Base-by-base conservation (phyloP, 805 yeast species). In the Ogataea zsoltii region DNA sequence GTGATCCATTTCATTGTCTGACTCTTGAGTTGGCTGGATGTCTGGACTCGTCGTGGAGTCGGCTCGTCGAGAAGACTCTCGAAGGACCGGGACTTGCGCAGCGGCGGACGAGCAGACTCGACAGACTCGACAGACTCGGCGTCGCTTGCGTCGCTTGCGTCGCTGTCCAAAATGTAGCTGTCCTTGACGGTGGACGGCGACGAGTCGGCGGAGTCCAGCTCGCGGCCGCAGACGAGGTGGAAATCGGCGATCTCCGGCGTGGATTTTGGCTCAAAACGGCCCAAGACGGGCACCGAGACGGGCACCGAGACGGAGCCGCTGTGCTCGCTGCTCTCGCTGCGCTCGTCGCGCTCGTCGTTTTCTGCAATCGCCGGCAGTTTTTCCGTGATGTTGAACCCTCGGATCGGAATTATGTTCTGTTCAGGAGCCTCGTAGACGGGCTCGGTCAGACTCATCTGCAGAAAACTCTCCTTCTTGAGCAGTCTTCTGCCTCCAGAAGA, bases 1-100 rank as follows among this genome's bases (percentile, higher is more conserved):
- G 60, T 54, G 7, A 62, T 28, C 67, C 67, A 63, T 47, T 57
- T 62, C 58, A 63, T 53, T 2, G 67, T 63, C 42, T 63, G 66
- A 7, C 54, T 46, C 31, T 58, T 61, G 7, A 63, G 18, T 38
- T 18, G 48, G 39, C n/a, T 47, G 41, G 15, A 33, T 30, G 19
- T 44, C 17, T 26, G 37, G 39, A 36, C 23, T n/a, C 16, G 31
- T 4, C 39, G 39, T 2, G 39, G 39, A 23, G 19, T 15, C n/a
- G 25, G 21, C 13, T 6, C 15, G 28, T 25, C 11, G 57, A 47
- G 35, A 62, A 62, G 1, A 63, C 67, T 62, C 33, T 63, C 67
- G 41, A 58, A 61, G 3, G 69, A 65, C 31, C 44, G 51, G 19
- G 58, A 47, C 43, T 48, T 55, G 15, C 43, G 38, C 28, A 58